These are phyloP conservation scores for Collybia sp. DNA, from an alignment of 768 basidiomycete species.

Conservation along the genomic window DNA sequence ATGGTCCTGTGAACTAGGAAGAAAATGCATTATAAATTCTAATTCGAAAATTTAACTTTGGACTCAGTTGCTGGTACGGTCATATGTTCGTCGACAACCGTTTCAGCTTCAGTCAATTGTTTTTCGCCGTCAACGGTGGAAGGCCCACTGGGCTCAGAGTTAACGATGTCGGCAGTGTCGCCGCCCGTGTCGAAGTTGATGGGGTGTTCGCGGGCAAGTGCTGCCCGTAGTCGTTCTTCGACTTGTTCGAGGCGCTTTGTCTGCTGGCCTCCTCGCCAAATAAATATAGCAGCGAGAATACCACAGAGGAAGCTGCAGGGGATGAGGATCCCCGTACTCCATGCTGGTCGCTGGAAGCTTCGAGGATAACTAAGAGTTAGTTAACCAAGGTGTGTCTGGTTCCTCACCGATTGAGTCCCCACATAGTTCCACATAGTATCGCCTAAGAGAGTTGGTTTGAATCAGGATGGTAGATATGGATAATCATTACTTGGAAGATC, in stretches of 20 bases:
- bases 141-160: background rate
- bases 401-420: constrained; percentile 63
- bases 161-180: background rate
- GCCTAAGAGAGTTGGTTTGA: constrained; percentile 27
- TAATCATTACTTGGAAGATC: constrained; percentile 60
- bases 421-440: constrained; percentile 74
- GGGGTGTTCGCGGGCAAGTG: constrained; percentile 19
- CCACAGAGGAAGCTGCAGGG: constrained; percentile 73
- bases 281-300: constrained; percentile 66
- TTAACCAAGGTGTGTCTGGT: background rate
- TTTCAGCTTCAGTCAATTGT: constrained; percentile 13
- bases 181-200: constrained; percentile 3
- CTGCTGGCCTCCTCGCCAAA: constrained; percentile 67
- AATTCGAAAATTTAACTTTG: constrained; percentile 8
- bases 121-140: constrained; percentile 3
- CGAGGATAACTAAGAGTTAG: background rate
- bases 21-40: constrained; percentile 4
- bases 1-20: constrained; percentile 1
- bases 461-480: background rate
- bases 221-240: constrained; percentile 50
- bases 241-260: constrained; percentile 68
- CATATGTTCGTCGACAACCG: constrained; percentile 35
- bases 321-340: constrained; percentile 67
- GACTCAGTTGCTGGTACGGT: constrained; percentile 23
- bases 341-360: constrained; percentile 62